These are phyloP conservation scores for Monosporascus sp. DNA, from an alignment of 2,329 filamentous ascomycete genomes.

Conservation along the genomic window DNA sequence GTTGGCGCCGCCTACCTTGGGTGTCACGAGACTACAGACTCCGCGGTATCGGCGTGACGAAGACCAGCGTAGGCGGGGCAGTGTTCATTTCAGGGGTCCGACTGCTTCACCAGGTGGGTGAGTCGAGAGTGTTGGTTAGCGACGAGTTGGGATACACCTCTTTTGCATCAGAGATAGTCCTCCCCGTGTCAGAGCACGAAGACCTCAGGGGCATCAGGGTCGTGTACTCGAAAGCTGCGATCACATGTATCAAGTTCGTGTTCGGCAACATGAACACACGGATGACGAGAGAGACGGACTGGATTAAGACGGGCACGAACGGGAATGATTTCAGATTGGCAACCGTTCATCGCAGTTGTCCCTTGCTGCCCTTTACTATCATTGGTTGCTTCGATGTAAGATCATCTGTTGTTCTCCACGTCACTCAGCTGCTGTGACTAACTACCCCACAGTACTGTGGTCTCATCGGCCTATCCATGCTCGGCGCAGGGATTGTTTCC, in stretches of 20 bases:
- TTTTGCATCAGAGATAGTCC: neutral
- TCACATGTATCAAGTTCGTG: neutral
- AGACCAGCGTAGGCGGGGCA: neutral
- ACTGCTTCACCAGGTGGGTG: neutral
- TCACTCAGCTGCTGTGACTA: neutral
- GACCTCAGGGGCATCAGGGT: neutral
- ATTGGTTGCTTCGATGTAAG: conserved; percentile 2
- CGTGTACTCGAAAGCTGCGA: neutral
- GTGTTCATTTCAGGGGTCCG: neutral
- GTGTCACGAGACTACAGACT: neutral
- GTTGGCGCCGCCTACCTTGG: neutral
- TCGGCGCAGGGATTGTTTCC: neutral
- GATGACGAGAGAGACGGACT: neutral
- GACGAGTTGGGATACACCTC: neutral
- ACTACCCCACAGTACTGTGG: conserved; percentile 1
- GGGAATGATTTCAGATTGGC: neutral
- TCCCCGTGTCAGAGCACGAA: neutral
- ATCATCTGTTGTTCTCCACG: neutral
- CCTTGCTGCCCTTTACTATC: neutral
- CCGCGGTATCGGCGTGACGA: neutral
- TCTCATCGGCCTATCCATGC: conserved; percentile 1
- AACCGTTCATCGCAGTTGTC: neutral
- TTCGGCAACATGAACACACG: neutral
- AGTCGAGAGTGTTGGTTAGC: neutral
- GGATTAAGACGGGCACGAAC: neutral